Conservation (phyloP, 179 eudicot genomes). For the Vitellaria paradoxa region DNA sequence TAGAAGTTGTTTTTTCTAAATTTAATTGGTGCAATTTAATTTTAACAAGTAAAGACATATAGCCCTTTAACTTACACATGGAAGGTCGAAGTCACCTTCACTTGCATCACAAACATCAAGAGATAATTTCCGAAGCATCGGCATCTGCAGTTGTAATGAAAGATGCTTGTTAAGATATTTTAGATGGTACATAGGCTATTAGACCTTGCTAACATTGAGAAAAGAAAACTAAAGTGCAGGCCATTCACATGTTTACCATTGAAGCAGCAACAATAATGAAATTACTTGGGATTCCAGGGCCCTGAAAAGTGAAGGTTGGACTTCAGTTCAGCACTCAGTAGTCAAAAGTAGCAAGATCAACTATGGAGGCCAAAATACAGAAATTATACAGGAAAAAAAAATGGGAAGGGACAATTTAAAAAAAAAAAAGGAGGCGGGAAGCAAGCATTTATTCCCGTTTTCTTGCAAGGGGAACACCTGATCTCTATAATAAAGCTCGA, state of each 20-base stretch:
- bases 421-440: not conserved
- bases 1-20: not conserved
- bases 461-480: not conserved
- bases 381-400: not conserved
- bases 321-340: slow-evolving; percentile 8
- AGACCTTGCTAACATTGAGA: not conserved
- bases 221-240: not conserved
- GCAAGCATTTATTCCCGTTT: not conserved
- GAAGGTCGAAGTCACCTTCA: slow-evolving; percentile 71
- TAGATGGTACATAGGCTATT: not conserved
- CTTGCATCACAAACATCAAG: slow-evolving; percentile 78
- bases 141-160: slow-evolving; percentile 49
- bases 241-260: slow-evolving; percentile 29
- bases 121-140: slow-evolving; percentile 80
- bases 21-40: not conserved
- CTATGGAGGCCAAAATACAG: not conserved
- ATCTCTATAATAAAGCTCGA: not conserved
- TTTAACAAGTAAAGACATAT: not conserved
- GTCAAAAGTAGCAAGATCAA: not conserved
- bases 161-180: not conserved
- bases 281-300: slow-evolving; percentile 55
- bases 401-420: not conserved
- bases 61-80: slow-evolving; percentile 46
- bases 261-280: slow-evolving; percentile 62
- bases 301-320: slow-evolving; percentile 43